Evolutionary conservation across 257 asterid genomes (phyloP).

Genomic region (Solanum pimpinellifolium): DNA sequence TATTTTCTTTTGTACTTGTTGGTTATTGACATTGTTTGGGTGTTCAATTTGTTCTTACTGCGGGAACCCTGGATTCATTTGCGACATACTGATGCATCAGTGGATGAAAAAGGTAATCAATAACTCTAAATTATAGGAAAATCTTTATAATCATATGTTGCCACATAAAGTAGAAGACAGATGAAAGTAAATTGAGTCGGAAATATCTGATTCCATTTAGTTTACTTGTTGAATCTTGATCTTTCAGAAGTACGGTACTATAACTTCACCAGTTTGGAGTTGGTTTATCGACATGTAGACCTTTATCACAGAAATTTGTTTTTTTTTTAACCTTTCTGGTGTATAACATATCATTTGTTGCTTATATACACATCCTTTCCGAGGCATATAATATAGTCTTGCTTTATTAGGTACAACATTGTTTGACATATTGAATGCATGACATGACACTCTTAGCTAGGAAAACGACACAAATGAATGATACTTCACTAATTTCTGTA

Average conservation of each 20-base stretch:
- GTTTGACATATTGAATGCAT: not conserved
- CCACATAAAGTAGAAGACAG: not conserved
- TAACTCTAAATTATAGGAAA: not conserved
- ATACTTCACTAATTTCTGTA: not conserved
- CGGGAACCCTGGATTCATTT: not conserved
- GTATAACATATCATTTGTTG: not conserved
- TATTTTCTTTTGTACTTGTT: not conserved
- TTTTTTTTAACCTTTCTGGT: not conserved
- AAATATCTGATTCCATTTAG: not conserved
- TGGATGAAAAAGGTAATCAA: conserved; percentile 17
- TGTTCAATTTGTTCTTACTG: not conserved
- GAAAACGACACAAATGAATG: not conserved
- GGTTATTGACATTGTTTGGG: not conserved
- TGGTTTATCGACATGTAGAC: not conserved
- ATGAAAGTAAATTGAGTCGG: not conserved
- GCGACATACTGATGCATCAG: not conserved
- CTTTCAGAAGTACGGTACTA: not conserved
- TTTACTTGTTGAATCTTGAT: not conserved
- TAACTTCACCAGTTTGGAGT: not conserved
- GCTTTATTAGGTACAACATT: not conserved
- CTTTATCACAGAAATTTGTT: not conserved
- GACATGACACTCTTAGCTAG: not conserved
- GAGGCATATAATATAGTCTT: not conserved
- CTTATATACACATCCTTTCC: not conserved
- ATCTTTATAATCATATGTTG: not conserved